Evolutionary conservation across 2,329 filamentous ascomycete genomes (phyloP).

Genomic region (Pleurostoma richardsiae): DNA sequence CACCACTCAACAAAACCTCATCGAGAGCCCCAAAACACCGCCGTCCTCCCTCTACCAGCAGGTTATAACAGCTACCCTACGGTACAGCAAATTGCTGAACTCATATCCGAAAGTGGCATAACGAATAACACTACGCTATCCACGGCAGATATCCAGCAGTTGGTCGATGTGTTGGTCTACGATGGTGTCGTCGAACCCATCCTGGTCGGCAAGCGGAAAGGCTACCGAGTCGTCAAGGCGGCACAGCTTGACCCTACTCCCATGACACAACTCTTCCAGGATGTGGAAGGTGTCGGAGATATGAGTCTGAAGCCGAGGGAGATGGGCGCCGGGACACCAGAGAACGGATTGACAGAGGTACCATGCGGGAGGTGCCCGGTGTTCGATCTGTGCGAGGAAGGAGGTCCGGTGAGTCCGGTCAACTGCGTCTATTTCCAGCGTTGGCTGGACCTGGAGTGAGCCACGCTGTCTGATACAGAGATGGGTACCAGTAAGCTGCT

Average conservation of each 20-base stretch:
- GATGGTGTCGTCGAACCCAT: constrained; percentile 77
- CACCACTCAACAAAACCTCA: constrained; percentile 15
- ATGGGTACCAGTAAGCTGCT: too few relatives aligned
- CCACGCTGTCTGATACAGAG: background rate
- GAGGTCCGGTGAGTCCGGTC: constrained; percentile 81
- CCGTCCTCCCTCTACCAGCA: constrained; percentile 50
- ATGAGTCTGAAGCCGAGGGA: constrained; percentile 8
- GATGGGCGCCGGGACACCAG: constrained; percentile 32
- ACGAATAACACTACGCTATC: constrained; percentile 67
- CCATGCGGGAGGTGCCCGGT: constrained; percentile 92
- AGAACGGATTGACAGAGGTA: constrained; percentile 78
- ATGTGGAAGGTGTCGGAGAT: constrained; percentile 14
- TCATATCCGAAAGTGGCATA: constrained; percentile 64
- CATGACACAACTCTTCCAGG: constrained; percentile 18
- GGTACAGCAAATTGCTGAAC: constrained; percentile 68
- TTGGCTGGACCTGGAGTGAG: constrained; percentile 62
- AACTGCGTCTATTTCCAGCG: constrained; percentile 89
- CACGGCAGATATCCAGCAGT: constrained; percentile 74
- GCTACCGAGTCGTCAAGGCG: constrained; percentile 48
- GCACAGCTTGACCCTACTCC: constrained; percentile 31
- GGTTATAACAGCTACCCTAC: constrained; percentile 79
- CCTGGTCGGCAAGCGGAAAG: constrained; percentile 40
- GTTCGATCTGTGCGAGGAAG: constrained; percentile 86
- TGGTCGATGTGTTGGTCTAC: constrained; percentile 83
- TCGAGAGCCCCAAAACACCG: constrained; percentile 21